These are phyloP conservation scores for Ascochyta rabiei DNA, from an alignment of 2,329 filamentous ascomycete species.

Conservation along the genomic window DNA sequence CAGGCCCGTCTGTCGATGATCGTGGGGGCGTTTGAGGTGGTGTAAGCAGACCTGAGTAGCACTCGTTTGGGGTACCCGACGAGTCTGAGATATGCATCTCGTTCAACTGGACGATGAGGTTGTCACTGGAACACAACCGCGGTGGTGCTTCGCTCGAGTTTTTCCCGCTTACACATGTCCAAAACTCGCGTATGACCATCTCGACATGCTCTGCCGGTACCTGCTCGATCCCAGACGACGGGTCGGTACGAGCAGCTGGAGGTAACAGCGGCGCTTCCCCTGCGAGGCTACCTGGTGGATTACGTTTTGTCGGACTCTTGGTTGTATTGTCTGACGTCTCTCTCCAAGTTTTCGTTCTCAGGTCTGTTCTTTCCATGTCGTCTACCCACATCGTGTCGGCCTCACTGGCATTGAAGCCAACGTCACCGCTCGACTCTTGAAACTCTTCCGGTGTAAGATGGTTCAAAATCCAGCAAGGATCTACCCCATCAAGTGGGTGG, in stretches of 20 bases:
- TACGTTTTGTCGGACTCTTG: neutral
- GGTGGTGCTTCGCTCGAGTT: no score
- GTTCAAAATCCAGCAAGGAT: slow-evolving; percentile 19
- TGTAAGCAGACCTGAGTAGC: neutral
- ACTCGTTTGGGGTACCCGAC: neutral
- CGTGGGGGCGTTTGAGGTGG: neutral
- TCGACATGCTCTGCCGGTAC: neutral
- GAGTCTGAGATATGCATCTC: neutral
- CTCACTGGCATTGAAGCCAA: slow-evolving; percentile 5
- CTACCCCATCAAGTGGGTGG: slow-evolving; percentile 16
- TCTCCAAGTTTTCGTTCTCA: neutral
- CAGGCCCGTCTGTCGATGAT: neutral
- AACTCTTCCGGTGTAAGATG: slow-evolving; percentile 13
- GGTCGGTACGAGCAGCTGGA: neutral
- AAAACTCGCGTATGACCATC: neutral
- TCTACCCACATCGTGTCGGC: slow-evolving; percentile 13
- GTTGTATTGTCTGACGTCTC: neutral
- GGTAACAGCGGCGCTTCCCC: neutral
- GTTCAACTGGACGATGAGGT: neutral
- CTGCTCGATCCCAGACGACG: neutral
- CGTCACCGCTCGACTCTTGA: neutral
- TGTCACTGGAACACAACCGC: no score
- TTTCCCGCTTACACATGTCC: neutral
- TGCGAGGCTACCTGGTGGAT: neutral
- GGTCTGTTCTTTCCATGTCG: neutral